Evolutionary conservation across 164 flowering plant species (phyloP), one percentile per base, ranked within the genome.

Genomic region (Cinnamomum micranthum): DNA sequence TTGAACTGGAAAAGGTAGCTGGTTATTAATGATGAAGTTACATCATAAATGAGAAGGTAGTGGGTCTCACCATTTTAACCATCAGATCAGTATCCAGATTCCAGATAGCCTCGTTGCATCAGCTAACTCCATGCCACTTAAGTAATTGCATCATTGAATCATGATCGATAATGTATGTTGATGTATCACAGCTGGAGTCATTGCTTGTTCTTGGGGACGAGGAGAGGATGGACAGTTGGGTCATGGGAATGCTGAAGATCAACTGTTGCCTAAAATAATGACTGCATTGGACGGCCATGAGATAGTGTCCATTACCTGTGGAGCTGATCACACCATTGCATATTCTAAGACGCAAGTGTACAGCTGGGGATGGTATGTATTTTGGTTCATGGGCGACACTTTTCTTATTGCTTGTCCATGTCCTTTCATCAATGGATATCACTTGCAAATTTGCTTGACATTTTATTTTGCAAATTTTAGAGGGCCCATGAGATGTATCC

Each of bases 151-250:
- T 19, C 22, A 62, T 33, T 14, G 5, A 71, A 71, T 62, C 2
- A 72, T 20, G 60, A 60, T 20, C 4, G 59, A 52, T 66, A 65
- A 33, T 58, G 31, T 12, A 2, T 70, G n/a, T 73, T 77, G 41
- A 50, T 65, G 0, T 73, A 66, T 68, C 74, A 33, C 91, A 95
- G 99, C 95, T 85, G 97, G 93, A 55, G 88, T 86, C 82, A 72
- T 86, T 79, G 87, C 89, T 74, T 92, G 94, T 82, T 92, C 99
- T 20, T 95, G 99, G 99, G 99, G 99, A 71, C 82, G 97, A 76
- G 99, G 99, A 80, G 99, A 95, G 85, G 99, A 95, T 82, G 99
- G 99, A 5, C 99, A 95, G 71, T 79, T 95, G 79, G 99, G 99
- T 63, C 99, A 84, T 79, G 99, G 99, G 25, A 94, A 93, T 85